Evolutionary conservation across 1,284 basidiomycete species (phyloP).

Genomic region (Porodaedalea pini): DNA sequence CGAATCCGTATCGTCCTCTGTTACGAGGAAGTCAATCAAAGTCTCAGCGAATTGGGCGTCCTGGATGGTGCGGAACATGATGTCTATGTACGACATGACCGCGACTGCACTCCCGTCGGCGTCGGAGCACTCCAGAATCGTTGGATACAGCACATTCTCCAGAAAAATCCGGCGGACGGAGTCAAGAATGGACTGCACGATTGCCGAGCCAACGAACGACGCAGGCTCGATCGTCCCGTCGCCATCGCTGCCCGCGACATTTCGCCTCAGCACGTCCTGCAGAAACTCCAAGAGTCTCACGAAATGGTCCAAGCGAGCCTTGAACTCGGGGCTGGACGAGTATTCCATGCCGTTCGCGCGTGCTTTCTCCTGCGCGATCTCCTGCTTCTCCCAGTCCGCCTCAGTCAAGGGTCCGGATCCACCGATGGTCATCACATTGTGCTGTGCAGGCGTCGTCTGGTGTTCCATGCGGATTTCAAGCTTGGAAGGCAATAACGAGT

Average conservation of each 20-base stretch:
- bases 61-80: conserved; percentile 76
- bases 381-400: conserved; percentile 51
- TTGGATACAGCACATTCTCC: conserved; percentile 91
- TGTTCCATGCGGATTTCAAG: conserved; percentile 58
- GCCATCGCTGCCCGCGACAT: conserved; percentile 40
- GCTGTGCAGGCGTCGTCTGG: conserved; percentile 33
- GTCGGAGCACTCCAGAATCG: conserved; percentile 90
- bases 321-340: conserved; percentile 75
- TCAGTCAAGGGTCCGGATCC: conserved; percentile 45
- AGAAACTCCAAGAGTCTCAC: conserved; percentile 89
- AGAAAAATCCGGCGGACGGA: conserved; percentile 85
- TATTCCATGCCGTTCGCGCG: conserved; percentile 68
- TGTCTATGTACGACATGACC: conserved; percentile 94
- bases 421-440: conserved; percentile 63
- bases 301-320: conserved; percentile 79
- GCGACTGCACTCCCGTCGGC: conserved; percentile 92
- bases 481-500: conserved; percentile 87
- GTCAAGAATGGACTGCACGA: conserved; percentile 78
- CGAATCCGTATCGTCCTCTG: conserved; percentile 74
- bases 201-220: conserved; percentile 66
- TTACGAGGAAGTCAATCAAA: conserved; percentile 77
- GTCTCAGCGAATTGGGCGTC: conserved; percentile 66
- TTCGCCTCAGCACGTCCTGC: conserved; percentile 79
- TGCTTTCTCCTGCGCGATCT: conserved; percentile 50
- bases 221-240: conserved; percentile 50